These are phyloP conservation scores for Kluyveromyces marxianus DNA, from an alignment of 1,139 yeast species.

Conservation along the genomic window DNA sequence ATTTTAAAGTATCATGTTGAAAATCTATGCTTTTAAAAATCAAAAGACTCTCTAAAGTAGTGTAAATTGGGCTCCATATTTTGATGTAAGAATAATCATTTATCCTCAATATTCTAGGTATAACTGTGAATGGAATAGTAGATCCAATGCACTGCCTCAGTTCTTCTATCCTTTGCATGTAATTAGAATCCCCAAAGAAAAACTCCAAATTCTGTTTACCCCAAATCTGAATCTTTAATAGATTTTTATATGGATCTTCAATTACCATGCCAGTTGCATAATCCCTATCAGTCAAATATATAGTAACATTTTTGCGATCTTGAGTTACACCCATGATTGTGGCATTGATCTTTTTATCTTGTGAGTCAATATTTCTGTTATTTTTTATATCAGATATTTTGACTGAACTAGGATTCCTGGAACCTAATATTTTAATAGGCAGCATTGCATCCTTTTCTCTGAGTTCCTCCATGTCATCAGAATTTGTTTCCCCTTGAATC, in stretches of 20 bases:
- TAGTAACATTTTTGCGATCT: background rate
- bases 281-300: background rate
- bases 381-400: background rate
- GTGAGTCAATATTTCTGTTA: background rate
- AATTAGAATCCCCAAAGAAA: background rate
- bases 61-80: conserved; percentile 1
- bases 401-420: background rate
- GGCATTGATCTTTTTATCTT: background rate
- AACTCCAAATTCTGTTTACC: conserved; percentile 1
- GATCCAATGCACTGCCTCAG: background rate
- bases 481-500: background rate
- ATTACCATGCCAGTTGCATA: background rate
- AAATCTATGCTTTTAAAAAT: background rate
- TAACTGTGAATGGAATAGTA: background rate
- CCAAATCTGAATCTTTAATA: conserved; percentile 1
- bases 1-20: background rate
- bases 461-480: background rate
- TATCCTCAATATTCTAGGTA: background rate
- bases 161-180: background rate
- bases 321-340: background rate
- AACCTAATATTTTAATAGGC: background rate
- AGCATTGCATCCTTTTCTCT: background rate
- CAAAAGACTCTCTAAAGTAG: conserved; percentile 1
- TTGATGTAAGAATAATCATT: background rate
- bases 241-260: background rate